A percentile compares a stretch with the other conserved stretches of the same genome.
phyloP scores from a whole-genome alignment of 352 stramenopile genomes.

The Globisporangium carolinianum region DNA sequence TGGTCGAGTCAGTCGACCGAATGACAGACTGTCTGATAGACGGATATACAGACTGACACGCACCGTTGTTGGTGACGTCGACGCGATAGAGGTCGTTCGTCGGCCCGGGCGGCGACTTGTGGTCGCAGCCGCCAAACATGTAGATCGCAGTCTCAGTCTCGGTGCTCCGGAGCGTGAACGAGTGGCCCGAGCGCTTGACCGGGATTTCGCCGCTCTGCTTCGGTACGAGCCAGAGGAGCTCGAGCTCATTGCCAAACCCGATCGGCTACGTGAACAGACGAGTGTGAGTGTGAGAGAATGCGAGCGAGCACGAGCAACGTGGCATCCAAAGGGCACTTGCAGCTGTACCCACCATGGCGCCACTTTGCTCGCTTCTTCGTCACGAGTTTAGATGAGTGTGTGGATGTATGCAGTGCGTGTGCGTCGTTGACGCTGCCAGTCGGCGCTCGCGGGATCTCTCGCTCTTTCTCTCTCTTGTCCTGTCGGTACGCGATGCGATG shows the following conservation, averaged over 20 bases:
- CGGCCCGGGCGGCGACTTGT: slow-evolving; percentile 87
- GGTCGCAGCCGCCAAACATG: slow-evolving; percentile 88
- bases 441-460: too few species aligned
- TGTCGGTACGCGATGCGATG: too few species aligned
- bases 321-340: too few species aligned
- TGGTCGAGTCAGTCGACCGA: too few species aligned
- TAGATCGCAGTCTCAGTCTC: slow-evolving; percentile 67
- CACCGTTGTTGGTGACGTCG: slow-evolving; percentile 81
- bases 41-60: too few species aligned
- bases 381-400: too few species aligned
- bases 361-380: not conserved
- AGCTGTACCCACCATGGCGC: not conserved
- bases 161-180: slow-evolving; percentile 86
- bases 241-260: slow-evolving; percentile 75
- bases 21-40: not conserved
- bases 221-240: slow-evolving; percentile 85
- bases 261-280: slow-evolving; percentile 36
- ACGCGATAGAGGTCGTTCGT: slow-evolving; percentile 93
- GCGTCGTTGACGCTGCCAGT: too few species aligned
- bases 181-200: slow-evolving; percentile 92
- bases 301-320: not conserved
- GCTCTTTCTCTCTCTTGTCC: too few species aligned
- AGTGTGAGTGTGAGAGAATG: not conserved
- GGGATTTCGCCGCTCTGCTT: slow-evolving; percentile 91
- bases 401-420: too few species aligned